These are phyloP conservation scores for Auxenochlorella protothecoides DNA, from an alignment of 139 green algal species.

Conservation along the genomic window DNA sequence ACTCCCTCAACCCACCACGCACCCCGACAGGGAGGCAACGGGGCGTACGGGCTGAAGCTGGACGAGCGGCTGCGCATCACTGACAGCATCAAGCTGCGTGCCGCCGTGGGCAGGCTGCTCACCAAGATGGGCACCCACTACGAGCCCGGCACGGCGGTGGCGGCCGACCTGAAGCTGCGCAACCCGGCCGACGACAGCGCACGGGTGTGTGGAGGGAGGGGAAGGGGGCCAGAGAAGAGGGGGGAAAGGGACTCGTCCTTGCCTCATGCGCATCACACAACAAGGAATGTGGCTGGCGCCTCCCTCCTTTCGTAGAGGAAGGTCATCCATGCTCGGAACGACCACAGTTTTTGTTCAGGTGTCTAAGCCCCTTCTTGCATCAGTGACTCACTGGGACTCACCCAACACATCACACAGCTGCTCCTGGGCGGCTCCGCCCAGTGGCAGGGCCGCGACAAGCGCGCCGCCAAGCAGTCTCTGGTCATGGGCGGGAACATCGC, in stretches of 20 bases:
- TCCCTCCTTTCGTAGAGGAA: too few species aligned
- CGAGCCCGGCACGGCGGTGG: slow-evolving; percentile 20
- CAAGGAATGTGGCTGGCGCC: too few species aligned
- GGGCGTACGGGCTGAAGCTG: slow-evolving; percentile 39
- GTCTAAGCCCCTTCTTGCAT: too few species aligned
- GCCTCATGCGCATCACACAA: too few species aligned
- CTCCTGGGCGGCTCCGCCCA: slow-evolving; percentile 44
- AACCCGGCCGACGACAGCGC: slow-evolving; percentile 30
- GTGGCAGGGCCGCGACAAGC: slow-evolving; percentile 44
- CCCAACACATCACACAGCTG: slow-evolving; percentile 6
- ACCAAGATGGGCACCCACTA: slow-evolving; percentile 12
- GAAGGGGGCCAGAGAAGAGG: neutral
- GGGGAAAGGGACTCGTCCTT: too few species aligned
- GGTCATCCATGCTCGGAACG: too few species aligned
- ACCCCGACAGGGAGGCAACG: neutral
- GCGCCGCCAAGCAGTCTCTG: neutral
- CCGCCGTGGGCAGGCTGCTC: slow-evolving; percentile 17
- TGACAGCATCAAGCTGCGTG: slow-evolving; percentile 27
- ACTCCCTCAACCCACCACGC: too few species aligned
- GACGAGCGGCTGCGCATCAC: slow-evolving; percentile 36
- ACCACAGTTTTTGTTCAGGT: too few species aligned
- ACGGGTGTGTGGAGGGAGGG: slow-evolving; percentile 19
- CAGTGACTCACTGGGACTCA: too few species aligned
- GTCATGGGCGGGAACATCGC: slow-evolving; percentile 50
- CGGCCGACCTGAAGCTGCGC: slow-evolving; percentile 22